These are phyloP conservation scores for Trypanosoma theileri DNA, from an alignment of 208 protist genomes.

Conservation along the genomic window DNA sequence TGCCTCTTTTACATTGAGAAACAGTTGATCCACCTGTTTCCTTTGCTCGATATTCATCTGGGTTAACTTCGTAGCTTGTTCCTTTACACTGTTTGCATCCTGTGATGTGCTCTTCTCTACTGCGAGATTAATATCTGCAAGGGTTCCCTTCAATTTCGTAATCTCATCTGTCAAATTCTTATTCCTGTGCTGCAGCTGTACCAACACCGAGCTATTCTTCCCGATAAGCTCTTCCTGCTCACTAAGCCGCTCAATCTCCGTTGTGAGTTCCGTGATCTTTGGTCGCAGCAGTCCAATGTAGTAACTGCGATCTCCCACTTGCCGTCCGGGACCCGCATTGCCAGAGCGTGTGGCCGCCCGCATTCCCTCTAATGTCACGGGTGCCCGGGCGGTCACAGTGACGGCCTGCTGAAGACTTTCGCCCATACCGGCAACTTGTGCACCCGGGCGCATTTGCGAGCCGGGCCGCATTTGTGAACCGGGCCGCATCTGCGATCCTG, in stretches of 20 bases:
- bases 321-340: slow-evolving; percentile 74
- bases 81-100: slow-evolving; percentile 68
- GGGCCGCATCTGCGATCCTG: slow-evolving; percentile 67
- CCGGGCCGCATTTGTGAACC: slow-evolving; percentile 42
- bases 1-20: slow-evolving; percentile 76
- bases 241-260: slow-evolving; percentile 83
- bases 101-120: slow-evolving; percentile 67
- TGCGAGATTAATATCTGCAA: slow-evolving; percentile 84
- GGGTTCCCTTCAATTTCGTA: slow-evolving; percentile 63
- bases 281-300: slow-evolving; percentile 87
- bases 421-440: slow-evolving; percentile 72
- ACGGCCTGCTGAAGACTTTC: slow-evolving; percentile 82
- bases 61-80: slow-evolving; percentile 66
- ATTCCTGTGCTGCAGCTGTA: slow-evolving; percentile 77
- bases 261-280: slow-evolving; percentile 85
- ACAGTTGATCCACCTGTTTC: slow-evolving; percentile 81
- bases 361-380: slow-evolving; percentile 84
- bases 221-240: slow-evolving; percentile 85
- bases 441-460: slow-evolving; percentile 71
- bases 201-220: slow-evolving; percentile 71
- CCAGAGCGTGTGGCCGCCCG: slow-evolving; percentile 71
- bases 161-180: slow-evolving; percentile 77
- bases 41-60: slow-evolving; percentile 62
- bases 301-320: slow-evolving; percentile 90
- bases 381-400: slow-evolving; percentile 57